Percentiles rank a stretch among this genome's conserved stretches.
These are phyloP conservation scores for Moniliophthora roreri DNA, from an alignment of 1,284 basidiomycete genomes.

Conservation along the genomic window DNA sequence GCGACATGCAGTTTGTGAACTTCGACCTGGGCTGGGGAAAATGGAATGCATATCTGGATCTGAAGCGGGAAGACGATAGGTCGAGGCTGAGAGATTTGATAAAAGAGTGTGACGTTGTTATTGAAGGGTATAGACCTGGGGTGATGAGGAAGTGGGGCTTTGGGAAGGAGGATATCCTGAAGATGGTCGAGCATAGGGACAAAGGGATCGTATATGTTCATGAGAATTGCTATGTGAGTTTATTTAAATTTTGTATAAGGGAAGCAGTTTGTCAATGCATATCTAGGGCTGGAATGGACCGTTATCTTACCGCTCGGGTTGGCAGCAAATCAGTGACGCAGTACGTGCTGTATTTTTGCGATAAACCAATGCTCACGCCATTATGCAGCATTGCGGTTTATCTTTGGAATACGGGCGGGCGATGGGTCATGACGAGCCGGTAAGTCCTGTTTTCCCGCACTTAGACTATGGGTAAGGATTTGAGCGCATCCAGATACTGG, in stretches of 20 bases:
- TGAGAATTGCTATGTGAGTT: conserved; percentile 25
- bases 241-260: too few species aligned
- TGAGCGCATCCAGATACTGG: too few species aligned
- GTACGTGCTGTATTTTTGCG: conserved; percentile 7
- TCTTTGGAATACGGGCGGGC: conserved; percentile 11
- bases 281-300: conserved; percentile 9
- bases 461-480: conserved; percentile 13
- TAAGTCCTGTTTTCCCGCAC: conserved; percentile 15
- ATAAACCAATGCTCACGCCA: background rate
- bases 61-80: conserved; percentile 22
- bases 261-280: too few species aligned
- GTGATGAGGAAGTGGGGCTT: conserved; percentile 28
- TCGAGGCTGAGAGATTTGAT: conserved; percentile 20
- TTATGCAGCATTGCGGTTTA: conserved; percentile 10
- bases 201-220: conserved; percentile 26
- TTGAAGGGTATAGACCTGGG: conserved; percentile 30
- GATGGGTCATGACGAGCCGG: conserved; percentile 16
- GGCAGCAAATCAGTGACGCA: conserved; percentile 18
- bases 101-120: conserved; percentile 25
- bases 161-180: conserved; percentile 25
- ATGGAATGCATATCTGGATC: conserved; percentile 25
- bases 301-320: conserved; percentile 12
- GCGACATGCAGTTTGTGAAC: conserved; percentile 22
- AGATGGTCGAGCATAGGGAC: conserved; percentile 20
- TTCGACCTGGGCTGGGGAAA: conserved; percentile 28